Conservation (phyloP, 2,329 filamentous ascomycete species). For the Penicillium sp. region DNA sequence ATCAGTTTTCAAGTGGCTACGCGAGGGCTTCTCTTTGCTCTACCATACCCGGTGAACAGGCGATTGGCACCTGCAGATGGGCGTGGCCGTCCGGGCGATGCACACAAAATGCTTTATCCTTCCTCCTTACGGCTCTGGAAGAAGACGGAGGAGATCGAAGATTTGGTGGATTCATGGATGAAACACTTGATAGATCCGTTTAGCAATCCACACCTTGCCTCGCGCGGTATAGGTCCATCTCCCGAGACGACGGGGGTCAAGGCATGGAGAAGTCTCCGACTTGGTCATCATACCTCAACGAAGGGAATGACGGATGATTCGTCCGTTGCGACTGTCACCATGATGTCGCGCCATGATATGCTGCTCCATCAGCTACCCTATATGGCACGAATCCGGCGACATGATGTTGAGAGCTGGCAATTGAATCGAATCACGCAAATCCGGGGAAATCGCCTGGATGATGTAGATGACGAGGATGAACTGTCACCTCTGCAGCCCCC, state of each 20-base stretch:
- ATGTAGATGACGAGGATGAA: slow-evolving; percentile 44
- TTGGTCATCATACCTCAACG: slow-evolving; percentile 5
- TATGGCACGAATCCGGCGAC: slow-evolving; percentile 58
- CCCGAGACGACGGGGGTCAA: slow-evolving; percentile 28
- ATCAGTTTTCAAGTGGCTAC: slow-evolving; percentile 89
- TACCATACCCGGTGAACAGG: slow-evolving; percentile 78
- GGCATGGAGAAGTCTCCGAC: slow-evolving; percentile 30
- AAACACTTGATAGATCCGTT: slow-evolving; percentile 30
- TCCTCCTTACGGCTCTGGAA: slow-evolving; percentile 78
- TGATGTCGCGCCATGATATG: slow-evolving; percentile 35
- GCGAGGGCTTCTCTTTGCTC: slow-evolving; percentile 73
- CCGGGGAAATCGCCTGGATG: slow-evolving; percentile 40
- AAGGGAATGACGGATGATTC: slow-evolving; percentile 3
- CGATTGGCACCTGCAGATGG: slow-evolving; percentile 38
- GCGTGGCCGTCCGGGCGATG: slow-evolving; percentile 46
- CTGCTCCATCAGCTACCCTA: slow-evolving; percentile 83
- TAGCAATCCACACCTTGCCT: slow-evolving; percentile 43
- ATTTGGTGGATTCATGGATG: slow-evolving; percentile 50
- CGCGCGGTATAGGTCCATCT: background rate
- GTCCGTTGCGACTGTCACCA: slow-evolving; percentile 15
- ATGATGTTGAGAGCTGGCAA: slow-evolving; percentile 45
- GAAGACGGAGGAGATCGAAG: slow-evolving; percentile 73
- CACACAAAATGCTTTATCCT: slow-evolving; percentile 89
- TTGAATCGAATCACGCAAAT: slow-evolving; percentile 63
- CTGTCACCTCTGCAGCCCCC: slow-evolving; percentile 35